A percentile compares a stretch with the other conserved stretches of the same genome.
phyloP scores from a whole-genome alignment of 192 early-diverging fungal species.

The Podila epigama region DNA sequence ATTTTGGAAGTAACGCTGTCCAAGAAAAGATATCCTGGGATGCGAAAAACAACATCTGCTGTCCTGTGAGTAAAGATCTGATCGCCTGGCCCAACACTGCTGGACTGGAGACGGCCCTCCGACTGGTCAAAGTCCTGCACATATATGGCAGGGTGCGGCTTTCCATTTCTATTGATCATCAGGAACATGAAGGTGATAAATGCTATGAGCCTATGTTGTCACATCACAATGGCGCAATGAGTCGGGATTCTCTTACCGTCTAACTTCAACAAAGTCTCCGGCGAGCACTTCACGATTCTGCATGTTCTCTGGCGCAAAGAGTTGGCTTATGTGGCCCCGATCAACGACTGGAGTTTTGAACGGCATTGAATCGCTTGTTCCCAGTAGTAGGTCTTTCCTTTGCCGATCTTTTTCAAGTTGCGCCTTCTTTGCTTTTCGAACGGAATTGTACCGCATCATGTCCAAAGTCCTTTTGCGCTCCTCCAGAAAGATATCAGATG shows the following conservation, averaged over 20 bases:
- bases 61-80: slow-evolving; percentile 29
- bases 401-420: neutral
- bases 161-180: slow-evolving; percentile 7
- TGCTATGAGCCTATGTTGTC: neutral
- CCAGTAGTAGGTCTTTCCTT: neutral
- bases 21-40: slow-evolving; percentile 42
- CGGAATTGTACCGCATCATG: slow-evolving; percentile 3
- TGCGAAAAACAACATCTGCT: slow-evolving; percentile 55
- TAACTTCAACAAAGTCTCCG: slow-evolving; percentile 43
- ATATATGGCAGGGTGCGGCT: slow-evolving; percentile 11
- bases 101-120: slow-evolving; percentile 34
- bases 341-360: neutral
- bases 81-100: slow-evolving; percentile 14
- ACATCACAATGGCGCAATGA: neutral
- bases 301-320: slow-evolving; percentile 20
- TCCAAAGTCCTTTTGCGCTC: slow-evolving; percentile 8
- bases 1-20: slow-evolving; percentile 3
- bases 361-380: neutral
- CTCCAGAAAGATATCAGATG: slow-evolving; percentile 16
- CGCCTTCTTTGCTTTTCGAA: neutral
- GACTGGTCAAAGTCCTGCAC: slow-evolving; percentile 21
- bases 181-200: neutral
- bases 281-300: slow-evolving; percentile 31
- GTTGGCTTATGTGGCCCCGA: slow-evolving; percentile 9
- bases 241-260: slow-evolving; percentile 8